phyloP scores from a whole-genome alignment of 106 monocot species.

The Acorus calamus region DNA sequence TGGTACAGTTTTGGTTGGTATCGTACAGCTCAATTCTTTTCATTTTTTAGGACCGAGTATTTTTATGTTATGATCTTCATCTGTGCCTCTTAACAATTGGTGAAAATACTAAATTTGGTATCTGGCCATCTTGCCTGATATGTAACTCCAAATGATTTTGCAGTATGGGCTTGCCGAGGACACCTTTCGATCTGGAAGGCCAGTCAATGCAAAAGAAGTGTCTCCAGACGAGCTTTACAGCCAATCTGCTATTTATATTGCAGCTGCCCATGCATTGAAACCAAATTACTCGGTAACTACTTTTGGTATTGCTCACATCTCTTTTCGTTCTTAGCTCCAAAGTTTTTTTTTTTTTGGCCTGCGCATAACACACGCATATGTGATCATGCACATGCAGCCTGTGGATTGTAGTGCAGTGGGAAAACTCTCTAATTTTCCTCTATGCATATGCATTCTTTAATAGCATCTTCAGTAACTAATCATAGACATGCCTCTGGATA shows the following conservation, averaged over 20 bases:
- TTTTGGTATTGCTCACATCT: neutral
- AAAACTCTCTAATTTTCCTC: no score
- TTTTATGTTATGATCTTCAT: no score
- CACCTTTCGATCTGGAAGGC: slow-evolving; percentile 69
- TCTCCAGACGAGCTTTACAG: slow-evolving; percentile 90
- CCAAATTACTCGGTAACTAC: slow-evolving; percentile 75
- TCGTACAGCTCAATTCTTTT: neutral
- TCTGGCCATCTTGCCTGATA: neutral
- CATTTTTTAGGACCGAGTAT: no score
- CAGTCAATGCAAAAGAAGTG: slow-evolving; percentile 50
- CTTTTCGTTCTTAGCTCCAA: neutral
- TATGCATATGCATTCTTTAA: no score
- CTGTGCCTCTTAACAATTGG: no score
- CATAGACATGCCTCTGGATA: no score
- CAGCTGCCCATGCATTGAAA: slow-evolving; percentile 95
- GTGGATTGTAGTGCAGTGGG: no score
- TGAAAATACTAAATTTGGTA: neutral
- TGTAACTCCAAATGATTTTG: slow-evolving; percentile 2
- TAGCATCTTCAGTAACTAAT: no score
- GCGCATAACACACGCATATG: no score
- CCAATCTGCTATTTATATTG: slow-evolving; percentile 96
- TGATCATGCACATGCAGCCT: no score
- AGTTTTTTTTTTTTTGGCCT: neutral
- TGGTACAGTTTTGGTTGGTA: slow-evolving; percentile 85
- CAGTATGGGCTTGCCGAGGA: slow-evolving; percentile 99